A percentile compares a stretch with the other conserved stretches of the same genome.
phyloP scores from a whole-genome alignment of 1,284 basidiomycete genomes.

The Cutaneotrichosporon dermatis region DNA sequence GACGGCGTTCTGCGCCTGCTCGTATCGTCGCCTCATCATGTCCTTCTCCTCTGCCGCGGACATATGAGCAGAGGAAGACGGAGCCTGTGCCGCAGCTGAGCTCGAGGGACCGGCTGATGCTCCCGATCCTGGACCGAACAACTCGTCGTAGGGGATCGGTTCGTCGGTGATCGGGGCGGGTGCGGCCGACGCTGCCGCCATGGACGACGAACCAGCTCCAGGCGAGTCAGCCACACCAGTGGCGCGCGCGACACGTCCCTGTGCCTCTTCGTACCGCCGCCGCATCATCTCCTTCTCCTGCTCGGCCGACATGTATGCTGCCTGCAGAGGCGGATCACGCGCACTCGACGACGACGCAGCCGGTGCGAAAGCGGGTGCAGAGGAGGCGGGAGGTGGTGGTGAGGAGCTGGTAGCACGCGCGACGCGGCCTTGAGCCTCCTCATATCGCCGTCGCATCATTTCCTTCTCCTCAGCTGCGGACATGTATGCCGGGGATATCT shows the following conservation, averaged over 20 bases:
- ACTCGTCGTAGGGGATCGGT: conserved; percentile 18
- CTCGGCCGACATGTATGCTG: conserved; percentile 14
- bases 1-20: too few relatives aligned
- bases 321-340: too few relatives aligned
- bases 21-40: too few relatives aligned
- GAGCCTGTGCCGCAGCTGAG: too few relatives aligned
- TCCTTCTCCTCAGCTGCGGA: conserved; percentile 25
- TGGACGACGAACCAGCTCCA: background rate
- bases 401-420: background rate
- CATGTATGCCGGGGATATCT: too few relatives aligned
- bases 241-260: conserved; percentile 6
- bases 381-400: too few relatives aligned
- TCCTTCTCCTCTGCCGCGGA: too few relatives aligned
- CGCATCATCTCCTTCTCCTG: conserved; percentile 27
- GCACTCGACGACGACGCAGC: too few relatives aligned
- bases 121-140: conserved; percentile 5
- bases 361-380: too few relatives aligned
- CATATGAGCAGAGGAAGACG: too few relatives aligned
- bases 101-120: too few relatives aligned
- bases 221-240: background rate
- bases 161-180: conserved; percentile 3
- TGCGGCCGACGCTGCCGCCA: background rate
- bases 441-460: conserved; percentile 22
- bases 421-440: conserved; percentile 53
- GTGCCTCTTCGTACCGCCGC: conserved; percentile 28